Conservation (phyloP, 805 yeast genomes). For the Lachancea lanzarotensis region DNA sequence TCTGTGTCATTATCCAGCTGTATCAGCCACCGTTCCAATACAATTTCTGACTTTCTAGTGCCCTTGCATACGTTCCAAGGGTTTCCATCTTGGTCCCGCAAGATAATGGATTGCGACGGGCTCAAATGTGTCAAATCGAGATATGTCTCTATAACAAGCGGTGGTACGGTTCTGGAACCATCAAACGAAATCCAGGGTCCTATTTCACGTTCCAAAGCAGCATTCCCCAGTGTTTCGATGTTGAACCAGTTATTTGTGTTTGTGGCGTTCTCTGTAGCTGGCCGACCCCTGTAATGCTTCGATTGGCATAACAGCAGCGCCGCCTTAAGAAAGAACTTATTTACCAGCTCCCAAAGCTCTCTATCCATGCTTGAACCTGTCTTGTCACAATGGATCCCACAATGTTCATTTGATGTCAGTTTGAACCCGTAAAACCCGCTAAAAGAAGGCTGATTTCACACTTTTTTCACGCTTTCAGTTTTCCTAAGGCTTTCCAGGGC, state of each 20-base stretch:
- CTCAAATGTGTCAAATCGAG: slow-evolving; percentile 57
- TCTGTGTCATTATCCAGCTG: slow-evolving; percentile 52
- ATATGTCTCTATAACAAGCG: slow-evolving; percentile 79
- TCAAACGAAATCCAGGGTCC: slow-evolving; percentile 63
- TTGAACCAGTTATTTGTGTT: slow-evolving; percentile 16
- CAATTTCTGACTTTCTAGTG: slow-evolving; percentile 71
- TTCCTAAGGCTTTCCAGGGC: not conserved
- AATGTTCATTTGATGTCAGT: not conserved
- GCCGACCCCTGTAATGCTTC: slow-evolving; percentile 27
- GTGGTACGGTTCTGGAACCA: slow-evolving; percentile 47
- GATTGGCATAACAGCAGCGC: slow-evolving; percentile 51
- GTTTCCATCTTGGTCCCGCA: slow-evolving; percentile 48
- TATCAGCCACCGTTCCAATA: slow-evolving; percentile 87
- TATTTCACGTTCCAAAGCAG: slow-evolving; percentile 19
- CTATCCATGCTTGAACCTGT: slow-evolving; percentile 12
- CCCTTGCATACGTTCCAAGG: slow-evolving; percentile 56
- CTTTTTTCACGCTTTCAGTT: not conserved
- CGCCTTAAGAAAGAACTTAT: slow-evolving; percentile 60
- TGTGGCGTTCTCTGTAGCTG: slow-evolving; percentile 14
- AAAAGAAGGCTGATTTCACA: not conserved
- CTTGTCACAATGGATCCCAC: not conserved
- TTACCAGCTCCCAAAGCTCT: slow-evolving; percentile 35
- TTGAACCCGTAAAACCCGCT: not conserved
- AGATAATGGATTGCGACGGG: slow-evolving; percentile 50
- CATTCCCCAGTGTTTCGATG: slow-evolving; percentile 10